These are phyloP conservation scores for Colletotrichum endophyticum DNA, from an alignment of 2,329 filamentous ascomycete genomes.

Conservation along the genomic window DNA sequence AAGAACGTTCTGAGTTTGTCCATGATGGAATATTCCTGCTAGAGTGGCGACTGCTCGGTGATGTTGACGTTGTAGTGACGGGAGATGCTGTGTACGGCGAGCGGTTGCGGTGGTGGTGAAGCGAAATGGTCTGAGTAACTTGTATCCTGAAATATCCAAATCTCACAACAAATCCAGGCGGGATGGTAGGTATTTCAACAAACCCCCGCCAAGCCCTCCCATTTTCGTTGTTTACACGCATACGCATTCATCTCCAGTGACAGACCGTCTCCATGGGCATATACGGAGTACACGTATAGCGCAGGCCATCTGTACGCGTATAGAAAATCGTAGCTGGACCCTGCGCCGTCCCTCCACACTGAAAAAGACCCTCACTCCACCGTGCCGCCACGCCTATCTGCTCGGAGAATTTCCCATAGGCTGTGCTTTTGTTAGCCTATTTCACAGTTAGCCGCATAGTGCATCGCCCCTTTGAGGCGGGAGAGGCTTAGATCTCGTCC, in stretches of 20 bases:
- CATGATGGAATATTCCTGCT: background rate
- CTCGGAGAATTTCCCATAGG: background rate
- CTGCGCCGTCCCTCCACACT: background rate
- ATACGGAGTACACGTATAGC: background rate
- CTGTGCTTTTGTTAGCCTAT: background rate
- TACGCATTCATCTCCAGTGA: background rate
- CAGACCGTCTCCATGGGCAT: background rate
- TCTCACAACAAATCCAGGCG: background rate
- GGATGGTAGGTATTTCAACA: background rate
- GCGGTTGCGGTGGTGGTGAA: fast-evolving
- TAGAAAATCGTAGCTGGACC: background rate
- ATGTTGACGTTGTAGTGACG: fast-evolving
- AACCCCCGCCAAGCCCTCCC: background rate
- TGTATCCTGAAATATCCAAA: background rate
- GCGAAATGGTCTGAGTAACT: background rate
- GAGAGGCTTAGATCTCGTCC: background rate
- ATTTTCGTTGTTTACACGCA: background rate
- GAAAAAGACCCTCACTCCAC: background rate
- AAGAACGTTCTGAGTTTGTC: background rate
- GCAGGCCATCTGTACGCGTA: background rate
- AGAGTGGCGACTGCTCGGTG: fast-evolving
- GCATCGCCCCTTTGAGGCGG: background rate
- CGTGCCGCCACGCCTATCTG: background rate
- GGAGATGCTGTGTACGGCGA: background rate
- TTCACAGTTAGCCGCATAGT: background rate